These are phyloP conservation scores for Russula dissimulans DNA, from an alignment of 768 basidiomycete species.

Conservation along the genomic window DNA sequence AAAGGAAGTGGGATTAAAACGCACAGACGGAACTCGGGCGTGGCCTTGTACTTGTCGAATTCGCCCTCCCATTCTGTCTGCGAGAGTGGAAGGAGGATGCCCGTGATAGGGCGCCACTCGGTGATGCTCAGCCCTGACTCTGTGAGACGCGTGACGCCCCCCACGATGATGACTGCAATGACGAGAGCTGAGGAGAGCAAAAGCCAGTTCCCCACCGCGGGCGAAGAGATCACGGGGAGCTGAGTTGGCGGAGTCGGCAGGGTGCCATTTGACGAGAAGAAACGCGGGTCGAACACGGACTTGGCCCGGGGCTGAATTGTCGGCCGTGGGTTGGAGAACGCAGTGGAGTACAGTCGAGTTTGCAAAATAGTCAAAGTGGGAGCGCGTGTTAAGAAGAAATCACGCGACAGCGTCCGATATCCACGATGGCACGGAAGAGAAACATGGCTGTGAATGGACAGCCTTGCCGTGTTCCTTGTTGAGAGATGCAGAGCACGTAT, in stretches of 20 bases:
- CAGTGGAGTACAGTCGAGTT: neutral
- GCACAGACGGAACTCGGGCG: constrained; percentile 93
- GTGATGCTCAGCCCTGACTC: constrained; percentile 97
- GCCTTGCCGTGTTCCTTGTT: neutral
- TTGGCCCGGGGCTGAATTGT: neutral
- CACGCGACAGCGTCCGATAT: neutral
- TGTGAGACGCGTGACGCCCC: constrained; percentile 92
- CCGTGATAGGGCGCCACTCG: constrained; percentile 93
- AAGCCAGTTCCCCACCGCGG: constrained; percentile 76
- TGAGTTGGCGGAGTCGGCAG: constrained; percentile 14
- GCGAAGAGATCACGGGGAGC: constrained; percentile 53
- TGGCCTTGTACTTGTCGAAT: constrained; percentile 88
- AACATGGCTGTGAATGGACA: neutral
- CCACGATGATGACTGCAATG: constrained; percentile 88
- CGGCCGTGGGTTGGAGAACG: neutral
- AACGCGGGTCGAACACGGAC: constrained; percentile 27
- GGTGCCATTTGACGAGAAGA: constrained; percentile 32
- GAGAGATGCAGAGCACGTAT: neutral
- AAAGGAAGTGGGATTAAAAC: constrained; percentile 25
- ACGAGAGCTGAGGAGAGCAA: constrained; percentile 77
- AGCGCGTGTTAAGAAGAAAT: neutral
- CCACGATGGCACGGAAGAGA: neutral
- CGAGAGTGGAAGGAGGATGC: constrained; percentile 75
- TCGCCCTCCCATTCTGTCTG: constrained; percentile 73
- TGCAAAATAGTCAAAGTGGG: neutral